Percentiles rank a stretch among this genome's conserved stretches.
Evolutionary conservation across 2,329 filamentous ascomycete genomes (phyloP).

Genomic region (Apiospora arundinis): DNA sequence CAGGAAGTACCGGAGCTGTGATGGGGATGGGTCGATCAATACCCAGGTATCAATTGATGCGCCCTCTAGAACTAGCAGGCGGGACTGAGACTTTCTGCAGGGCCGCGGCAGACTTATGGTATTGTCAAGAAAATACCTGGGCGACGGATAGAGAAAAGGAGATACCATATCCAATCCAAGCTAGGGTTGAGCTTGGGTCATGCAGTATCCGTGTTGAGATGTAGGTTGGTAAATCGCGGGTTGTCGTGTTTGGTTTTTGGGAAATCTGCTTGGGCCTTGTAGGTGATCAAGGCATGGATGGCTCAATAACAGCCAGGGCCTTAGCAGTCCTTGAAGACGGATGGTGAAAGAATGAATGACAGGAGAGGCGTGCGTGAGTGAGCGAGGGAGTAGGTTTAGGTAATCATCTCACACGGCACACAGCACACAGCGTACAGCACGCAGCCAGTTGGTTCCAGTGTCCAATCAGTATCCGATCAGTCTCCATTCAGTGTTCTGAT

Average conservation of each 20-base stretch:
- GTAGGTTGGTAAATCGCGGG: background rate
- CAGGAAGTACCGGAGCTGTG: slow-evolving; percentile 3
- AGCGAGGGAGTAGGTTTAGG: background rate
- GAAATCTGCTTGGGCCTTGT: background rate
- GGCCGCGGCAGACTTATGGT: slow-evolving; percentile 2
- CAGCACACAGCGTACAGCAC: no score
- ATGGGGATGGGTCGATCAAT: background rate
- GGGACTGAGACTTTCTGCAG: background rate
- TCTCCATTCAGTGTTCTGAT: slow-evolving; percentile 4
- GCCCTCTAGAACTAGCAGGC: background rate
- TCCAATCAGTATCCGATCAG: background rate
- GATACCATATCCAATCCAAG: slow-evolving; percentile 5
- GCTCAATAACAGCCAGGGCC: background rate
- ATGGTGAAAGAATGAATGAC: background rate
- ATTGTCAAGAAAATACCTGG: slow-evolving; percentile 9
- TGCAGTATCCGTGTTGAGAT: background rate
- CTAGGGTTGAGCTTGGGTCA: background rate
- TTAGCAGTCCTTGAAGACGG: background rate
- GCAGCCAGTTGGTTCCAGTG: background rate
- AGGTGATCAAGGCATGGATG: background rate
- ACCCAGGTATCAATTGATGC: background rate
- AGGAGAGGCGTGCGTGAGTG: background rate
- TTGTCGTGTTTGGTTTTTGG: background rate
- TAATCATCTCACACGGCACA: background rate
- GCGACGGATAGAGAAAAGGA: background rate